phyloP scores from a whole-genome alignment of 768 basidiomycete genomes.

The Lactarius evosmus region DNA sequence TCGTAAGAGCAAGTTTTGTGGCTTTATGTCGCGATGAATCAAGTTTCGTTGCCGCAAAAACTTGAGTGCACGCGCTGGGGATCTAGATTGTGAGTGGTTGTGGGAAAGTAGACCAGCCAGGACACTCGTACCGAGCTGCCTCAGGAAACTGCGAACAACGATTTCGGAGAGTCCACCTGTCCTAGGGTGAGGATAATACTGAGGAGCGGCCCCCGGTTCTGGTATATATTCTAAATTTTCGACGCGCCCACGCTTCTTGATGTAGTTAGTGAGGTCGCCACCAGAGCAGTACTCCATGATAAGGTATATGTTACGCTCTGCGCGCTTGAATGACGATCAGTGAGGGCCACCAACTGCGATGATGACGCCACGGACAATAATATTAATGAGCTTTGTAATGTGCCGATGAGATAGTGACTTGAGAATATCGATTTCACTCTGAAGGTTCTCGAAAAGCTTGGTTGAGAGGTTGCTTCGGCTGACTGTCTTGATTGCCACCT shows the following conservation, averaged over 20 bases:
- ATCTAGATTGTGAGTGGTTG: neutral
- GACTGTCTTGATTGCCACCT: conserved; percentile 94
- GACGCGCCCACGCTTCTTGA: conserved; percentile 94
- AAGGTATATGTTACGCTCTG: conserved; percentile 81
- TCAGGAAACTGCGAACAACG: conserved; percentile 86
- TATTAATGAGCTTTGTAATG: conserved; percentile 89
- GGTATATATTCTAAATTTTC: conserved; percentile 84
- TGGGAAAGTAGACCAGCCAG: neutral
- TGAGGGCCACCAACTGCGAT: neutral
- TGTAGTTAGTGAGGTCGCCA: conserved; percentile 93
- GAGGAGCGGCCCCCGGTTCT: conserved; percentile 59
- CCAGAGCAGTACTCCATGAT: conserved; percentile 98
- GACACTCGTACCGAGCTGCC: conserved; percentile 70
- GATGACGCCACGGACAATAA: conserved; percentile 58
- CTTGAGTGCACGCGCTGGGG: conserved; percentile 85
- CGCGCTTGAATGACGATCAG: conserved; percentile 41
- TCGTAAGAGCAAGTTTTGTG: conserved; percentile 91
- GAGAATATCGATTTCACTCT: conserved; percentile 95
- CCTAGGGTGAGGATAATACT: conserved; percentile 89
- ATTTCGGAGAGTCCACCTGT: conserved; percentile 88
- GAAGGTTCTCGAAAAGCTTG: conserved; percentile 96
- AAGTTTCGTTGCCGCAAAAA: conserved; percentile 86
- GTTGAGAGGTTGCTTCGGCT: conserved; percentile 81
- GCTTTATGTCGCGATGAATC: conserved; percentile 97
- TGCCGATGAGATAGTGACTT: conserved; percentile 91